These are phyloP conservation scores for Knoxia roxburghii DNA, from an alignment of 257 asterid species.

Conservation along the genomic window DNA sequence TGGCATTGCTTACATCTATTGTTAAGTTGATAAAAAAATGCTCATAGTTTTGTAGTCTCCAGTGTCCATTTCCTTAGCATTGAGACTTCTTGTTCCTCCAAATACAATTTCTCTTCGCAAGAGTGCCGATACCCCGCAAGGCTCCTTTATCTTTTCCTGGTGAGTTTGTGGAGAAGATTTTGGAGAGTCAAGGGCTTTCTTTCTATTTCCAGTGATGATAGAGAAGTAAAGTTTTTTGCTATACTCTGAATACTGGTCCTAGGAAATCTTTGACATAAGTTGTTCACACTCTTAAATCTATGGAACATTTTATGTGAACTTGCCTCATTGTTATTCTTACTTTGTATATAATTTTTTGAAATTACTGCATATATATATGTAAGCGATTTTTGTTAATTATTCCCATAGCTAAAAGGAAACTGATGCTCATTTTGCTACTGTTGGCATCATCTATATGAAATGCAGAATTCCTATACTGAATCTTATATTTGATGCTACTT, in stretches of 20 bases:
- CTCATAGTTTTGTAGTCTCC: too few relatives aligned
- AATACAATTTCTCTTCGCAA: not conserved
- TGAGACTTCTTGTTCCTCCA: not conserved
- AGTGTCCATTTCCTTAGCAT: not conserved
- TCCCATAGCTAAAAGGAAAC: not conserved
- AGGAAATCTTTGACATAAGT: not conserved
- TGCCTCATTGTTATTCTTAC: not conserved
- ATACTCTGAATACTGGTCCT: not conserved
- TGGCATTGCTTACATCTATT: too few relatives aligned
- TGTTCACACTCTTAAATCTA: not conserved
- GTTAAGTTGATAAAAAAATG: not conserved
- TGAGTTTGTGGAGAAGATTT: not conserved
- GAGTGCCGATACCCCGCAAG: not conserved
- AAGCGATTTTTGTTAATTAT: not conserved
- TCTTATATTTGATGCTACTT: slow-evolving; percentile 7
- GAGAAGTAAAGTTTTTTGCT: not conserved
- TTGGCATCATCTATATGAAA: not conserved
- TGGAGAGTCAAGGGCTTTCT: not conserved
- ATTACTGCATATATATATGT: not conserved
- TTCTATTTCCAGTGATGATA: not conserved
- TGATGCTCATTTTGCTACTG: not conserved
- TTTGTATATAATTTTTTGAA: not conserved
- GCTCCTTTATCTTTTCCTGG: not conserved
- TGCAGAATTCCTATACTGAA: slow-evolving; percentile 3
- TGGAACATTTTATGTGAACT: not conserved